phyloP scores from a whole-genome alignment of 2,329 filamentous ascomycete species.

The Pseudogymnoascus sp. region DNA sequence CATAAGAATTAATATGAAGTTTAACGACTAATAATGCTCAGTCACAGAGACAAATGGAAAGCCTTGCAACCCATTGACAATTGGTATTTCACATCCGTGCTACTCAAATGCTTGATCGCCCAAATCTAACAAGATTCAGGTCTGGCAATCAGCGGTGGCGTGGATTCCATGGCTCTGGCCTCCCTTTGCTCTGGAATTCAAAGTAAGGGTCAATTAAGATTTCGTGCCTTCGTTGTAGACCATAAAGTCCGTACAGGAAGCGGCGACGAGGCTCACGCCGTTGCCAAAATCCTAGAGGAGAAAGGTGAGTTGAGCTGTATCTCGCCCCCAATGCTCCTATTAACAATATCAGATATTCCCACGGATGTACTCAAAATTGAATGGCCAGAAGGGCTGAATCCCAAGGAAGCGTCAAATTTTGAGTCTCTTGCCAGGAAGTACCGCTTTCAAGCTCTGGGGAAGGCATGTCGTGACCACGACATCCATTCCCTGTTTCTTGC shows the following conservation, averaged over 20 bases:
- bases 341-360: constrained; percentile 20
- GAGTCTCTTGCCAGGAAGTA: constrained; percentile 69
- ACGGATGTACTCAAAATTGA: constrained; percentile 32
- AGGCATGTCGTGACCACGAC: constrained; percentile 43
- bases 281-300: constrained; percentile 29
- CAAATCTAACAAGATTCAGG: constrained; percentile 35
- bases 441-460: constrained; percentile 66
- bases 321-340: neutral
- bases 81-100: neutral
- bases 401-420: constrained; percentile 52
- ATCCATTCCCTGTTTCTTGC: constrained; percentile 64
- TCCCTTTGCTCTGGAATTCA: constrained; percentile 53
- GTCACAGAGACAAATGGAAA: neutral
- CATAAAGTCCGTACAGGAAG: constrained; percentile 51
- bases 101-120: neutral
- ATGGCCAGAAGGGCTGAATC: constrained; percentile 43
- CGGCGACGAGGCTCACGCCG: constrained; percentile 42
- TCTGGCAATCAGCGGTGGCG: constrained; percentile 82
- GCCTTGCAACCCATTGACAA: neutral
- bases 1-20: neutral
- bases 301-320: constrained; percentile 2
- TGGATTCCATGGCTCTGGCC: constrained; percentile 96
- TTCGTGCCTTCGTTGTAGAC: constrained; percentile 47
- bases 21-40: neutral
- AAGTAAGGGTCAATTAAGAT: constrained; percentile 25